A percentile compares a stretch with the other conserved stretches of the same genome.
Evolutionary conservation across 1,284 basidiomycete genomes (phyloP).

Genomic region (Kalmanozyma brasiliensis): DNA sequence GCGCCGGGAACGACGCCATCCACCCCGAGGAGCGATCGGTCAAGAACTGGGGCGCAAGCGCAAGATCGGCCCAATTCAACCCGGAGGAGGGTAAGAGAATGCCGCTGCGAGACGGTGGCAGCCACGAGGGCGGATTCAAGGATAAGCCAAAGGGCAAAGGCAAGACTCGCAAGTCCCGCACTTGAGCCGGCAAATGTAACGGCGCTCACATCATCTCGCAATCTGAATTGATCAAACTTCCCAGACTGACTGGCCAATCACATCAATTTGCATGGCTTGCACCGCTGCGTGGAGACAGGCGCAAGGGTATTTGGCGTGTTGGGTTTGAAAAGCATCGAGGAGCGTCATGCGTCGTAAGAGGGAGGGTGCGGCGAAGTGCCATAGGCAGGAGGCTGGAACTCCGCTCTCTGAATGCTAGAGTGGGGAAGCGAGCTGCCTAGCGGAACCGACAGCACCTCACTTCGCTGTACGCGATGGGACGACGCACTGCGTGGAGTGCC

Average conservation of each 20-base stretch:
- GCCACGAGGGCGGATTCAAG: constrained; percentile 51
- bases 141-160: constrained; percentile 20
- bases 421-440: neutral
- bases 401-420: neutral
- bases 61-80: constrained; percentile 51
- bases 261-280: neutral
- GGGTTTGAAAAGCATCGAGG: too few relatives aligned
- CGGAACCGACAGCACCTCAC: neutral
- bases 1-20: constrained; percentile 41
- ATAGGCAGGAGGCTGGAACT: constrained; percentile 37
- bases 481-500: neutral
- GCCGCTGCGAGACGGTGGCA: constrained; percentile 51
- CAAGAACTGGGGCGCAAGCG: constrained; percentile 48
- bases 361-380: constrained; percentile 44
- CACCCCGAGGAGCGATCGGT: constrained; percentile 45
- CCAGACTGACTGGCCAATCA: too few relatives aligned
- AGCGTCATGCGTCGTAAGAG: constrained; percentile 31
- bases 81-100: constrained; percentile 45
- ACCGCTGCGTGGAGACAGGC: neutral
- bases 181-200: neutral
- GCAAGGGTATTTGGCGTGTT: constrained; percentile 2
- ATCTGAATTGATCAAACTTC: neutral
- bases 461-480: neutral
- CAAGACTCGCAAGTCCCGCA: constrained; percentile 23
- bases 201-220: neutral